Conservation (phyloP, 768 basidiomycete species). For the Lactifluus echinatus region DNA sequence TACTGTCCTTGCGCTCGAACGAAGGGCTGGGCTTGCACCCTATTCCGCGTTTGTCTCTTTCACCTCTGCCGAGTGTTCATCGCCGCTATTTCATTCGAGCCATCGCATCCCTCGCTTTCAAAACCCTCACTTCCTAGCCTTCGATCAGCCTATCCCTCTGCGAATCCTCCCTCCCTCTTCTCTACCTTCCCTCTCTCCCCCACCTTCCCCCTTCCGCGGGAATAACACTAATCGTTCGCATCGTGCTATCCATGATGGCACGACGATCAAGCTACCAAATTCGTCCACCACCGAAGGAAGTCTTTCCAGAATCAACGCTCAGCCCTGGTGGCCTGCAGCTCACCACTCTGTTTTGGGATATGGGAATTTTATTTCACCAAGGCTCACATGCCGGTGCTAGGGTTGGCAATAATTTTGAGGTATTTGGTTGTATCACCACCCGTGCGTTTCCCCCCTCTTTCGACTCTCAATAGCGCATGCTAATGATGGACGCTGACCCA, state of each 20-base stretch:
- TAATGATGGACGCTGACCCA: background rate
- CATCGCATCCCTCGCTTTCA: constrained; percentile 1
- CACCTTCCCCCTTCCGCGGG: background rate
- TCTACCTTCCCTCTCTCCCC: background rate
- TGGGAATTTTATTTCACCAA: constrained; percentile 16
- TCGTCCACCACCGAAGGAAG: constrained; percentile 18
- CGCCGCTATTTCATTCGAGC: background rate
- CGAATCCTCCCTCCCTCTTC: background rate
- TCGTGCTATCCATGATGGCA: constrained; percentile 1
- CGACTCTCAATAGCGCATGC: background rate
- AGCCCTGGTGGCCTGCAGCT: constrained; percentile 18
- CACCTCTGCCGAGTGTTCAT: background rate
- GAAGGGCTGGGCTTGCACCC: constrained; percentile 10
- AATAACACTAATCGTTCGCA: background rate
- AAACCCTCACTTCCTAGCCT: background rate
- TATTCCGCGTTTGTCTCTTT: constrained; percentile 2
- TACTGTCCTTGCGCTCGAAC: background rate
- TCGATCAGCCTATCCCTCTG: background rate
- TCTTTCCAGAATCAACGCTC: constrained; percentile 20
- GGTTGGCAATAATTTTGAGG: constrained; percentile 17
- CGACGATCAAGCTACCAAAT: constrained; percentile 17
- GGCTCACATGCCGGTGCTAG: constrained; percentile 16
- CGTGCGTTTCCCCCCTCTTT: constrained; percentile 3
- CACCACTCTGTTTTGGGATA: constrained; percentile 19
- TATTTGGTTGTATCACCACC: constrained; percentile 17